phyloP scores from a whole-genome alignment of 1,284 basidiomycete species.

The Microbotryomycetes sp. region DNA sequence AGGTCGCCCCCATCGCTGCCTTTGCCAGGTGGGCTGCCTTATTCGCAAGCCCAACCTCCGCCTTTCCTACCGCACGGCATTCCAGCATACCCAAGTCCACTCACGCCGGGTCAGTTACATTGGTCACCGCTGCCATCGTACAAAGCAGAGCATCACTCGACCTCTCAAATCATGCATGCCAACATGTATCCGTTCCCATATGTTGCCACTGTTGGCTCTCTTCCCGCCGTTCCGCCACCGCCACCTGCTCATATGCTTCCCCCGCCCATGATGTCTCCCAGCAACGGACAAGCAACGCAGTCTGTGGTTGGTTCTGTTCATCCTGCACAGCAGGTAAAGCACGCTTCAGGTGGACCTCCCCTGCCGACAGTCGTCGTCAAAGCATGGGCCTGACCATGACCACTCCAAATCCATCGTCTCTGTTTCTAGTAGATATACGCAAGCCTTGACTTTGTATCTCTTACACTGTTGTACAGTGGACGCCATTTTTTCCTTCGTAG shows the following conservation, averaged over 20 bases:
- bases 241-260: neutral
- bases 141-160: neutral
- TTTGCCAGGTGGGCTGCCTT: neutral
- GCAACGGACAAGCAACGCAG: neutral
- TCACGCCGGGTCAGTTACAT: neutral
- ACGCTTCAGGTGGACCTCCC: too few species aligned
- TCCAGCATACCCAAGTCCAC: neutral
- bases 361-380: neutral
- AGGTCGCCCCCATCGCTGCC: too few species aligned
- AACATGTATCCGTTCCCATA: neutral
- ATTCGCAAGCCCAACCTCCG: neutral
- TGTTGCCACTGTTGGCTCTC: neutral
- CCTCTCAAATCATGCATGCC: too few species aligned
- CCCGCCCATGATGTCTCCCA: neutral
- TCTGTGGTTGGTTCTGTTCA: too few species aligned
- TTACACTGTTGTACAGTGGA: neutral
- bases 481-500: neutral
- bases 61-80: neutral
- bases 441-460: neutral
- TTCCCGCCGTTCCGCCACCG: neutral
- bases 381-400: neutral
- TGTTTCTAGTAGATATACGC: neutral
- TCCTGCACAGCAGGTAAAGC: too few species aligned
- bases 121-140: neutral
- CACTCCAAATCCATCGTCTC: neutral